Evolutionary conservation across 371 early-diverging fungal species (phyloP).

Genomic region (Batkoa obscura): DNA sequence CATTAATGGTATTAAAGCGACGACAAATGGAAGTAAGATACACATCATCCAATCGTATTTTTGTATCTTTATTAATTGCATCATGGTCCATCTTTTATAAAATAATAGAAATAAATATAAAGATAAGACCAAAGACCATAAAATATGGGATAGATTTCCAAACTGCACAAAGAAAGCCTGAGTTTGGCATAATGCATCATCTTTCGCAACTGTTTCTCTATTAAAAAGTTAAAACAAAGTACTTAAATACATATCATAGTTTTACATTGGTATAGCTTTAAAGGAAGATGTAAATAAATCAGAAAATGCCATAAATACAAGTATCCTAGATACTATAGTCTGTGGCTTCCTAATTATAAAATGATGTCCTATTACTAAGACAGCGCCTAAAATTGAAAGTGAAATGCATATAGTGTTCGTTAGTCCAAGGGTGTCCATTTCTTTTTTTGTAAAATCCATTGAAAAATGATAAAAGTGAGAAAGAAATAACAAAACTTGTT

Average conservation of each 20-base stretch:
- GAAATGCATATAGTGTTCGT: no score
- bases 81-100: neutral
- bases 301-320: neutral
- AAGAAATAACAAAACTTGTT: no score
- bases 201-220: neutral
- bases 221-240: neutral
- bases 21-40: neutral
- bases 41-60: neutral
- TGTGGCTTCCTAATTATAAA: no score
- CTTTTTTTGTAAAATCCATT: no score
- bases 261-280: neutral
- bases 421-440: no score
- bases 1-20: neutral
- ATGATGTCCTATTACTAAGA: no score
- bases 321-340: neutral
- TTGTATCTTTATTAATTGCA: neutral
- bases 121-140: neutral
- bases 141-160: neutral
- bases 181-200: neutral
- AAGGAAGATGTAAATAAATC: neutral
- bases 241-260: neutral
- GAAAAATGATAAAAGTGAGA: no score
- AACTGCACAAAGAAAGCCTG: neutral
- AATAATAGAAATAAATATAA: neutral
- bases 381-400: no score